phyloP scores from a whole-genome alignment of 805 yeast species.

The Suhomyces vadensis region DNA sequence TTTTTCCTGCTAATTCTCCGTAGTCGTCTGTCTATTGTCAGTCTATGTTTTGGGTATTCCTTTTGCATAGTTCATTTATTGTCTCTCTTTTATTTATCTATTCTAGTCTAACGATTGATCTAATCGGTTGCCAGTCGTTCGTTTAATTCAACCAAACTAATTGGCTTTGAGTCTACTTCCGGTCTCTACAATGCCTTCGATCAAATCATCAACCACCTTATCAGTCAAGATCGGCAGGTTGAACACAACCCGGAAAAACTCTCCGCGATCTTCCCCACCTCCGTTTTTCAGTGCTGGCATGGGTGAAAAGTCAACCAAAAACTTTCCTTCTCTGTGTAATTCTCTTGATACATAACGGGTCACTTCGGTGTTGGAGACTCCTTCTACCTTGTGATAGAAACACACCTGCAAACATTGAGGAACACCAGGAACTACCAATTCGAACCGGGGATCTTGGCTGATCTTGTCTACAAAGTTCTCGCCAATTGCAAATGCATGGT shows the following conservation, averaged over 20 bases:
- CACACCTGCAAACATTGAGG: conserved; percentile 86
- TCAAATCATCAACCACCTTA: conserved; percentile 36
- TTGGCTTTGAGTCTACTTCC: not conserved
- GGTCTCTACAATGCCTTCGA: conserved; percentile 25
- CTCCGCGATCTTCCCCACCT: conserved; percentile 54
- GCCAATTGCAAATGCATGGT: conserved; percentile 69
- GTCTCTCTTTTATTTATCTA: no score
- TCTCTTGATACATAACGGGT: conserved; percentile 64
- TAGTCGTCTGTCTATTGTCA: no score
- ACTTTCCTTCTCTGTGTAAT: conserved; percentile 63
- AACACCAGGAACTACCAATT: conserved; percentile 40
- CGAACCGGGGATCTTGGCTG: conserved; percentile 43
- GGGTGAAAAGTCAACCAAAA: conserved; percentile 78
- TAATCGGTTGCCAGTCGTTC: no score
- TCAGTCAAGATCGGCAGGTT: conserved; percentile 61
- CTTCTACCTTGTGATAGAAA: conserved; percentile 62
- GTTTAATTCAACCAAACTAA: no score
- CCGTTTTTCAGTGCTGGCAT: conserved; percentile 38
- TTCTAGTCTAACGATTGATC: no score
- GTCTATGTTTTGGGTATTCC: no score
- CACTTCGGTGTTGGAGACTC: conserved; percentile 40
- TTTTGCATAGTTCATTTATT: no score
- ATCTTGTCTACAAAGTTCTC: conserved; percentile 58
- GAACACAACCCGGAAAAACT: conserved; percentile 82
- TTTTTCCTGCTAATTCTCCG: no score